These are phyloP conservation scores for Botryotinia narcissicola DNA, from an alignment of 2,329 filamentous ascomycete species.

Conservation along the genomic window DNA sequence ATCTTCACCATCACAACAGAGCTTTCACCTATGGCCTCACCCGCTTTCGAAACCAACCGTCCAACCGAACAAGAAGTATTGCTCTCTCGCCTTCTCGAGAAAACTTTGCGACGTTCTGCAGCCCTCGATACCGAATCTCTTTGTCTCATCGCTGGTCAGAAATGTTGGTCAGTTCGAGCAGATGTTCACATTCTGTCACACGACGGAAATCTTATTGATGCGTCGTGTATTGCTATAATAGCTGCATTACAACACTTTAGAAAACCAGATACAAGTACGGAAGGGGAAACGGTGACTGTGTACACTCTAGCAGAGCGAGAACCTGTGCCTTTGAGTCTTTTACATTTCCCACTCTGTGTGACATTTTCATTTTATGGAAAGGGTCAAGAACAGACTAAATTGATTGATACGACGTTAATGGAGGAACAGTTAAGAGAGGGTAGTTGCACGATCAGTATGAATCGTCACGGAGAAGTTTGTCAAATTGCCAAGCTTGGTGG, in stretches of 20 bases:
- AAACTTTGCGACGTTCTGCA: conserved; percentile 86
- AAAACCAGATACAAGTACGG: conserved; percentile 82
- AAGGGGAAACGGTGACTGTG: conserved; percentile 79
- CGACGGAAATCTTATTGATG: conserved; percentile 87
- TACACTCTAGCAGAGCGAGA: conserved; percentile 84
- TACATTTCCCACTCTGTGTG: conserved; percentile 88
- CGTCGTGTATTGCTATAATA: conserved; percentile 80
- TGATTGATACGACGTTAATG: conserved; percentile 69
- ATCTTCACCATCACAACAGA: conserved; percentile 91
- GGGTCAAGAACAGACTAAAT: conserved; percentile 63
- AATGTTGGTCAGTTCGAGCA: conserved; percentile 87
- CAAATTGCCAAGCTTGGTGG: conserved; percentile 82
- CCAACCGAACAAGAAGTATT: conserved; percentile 82
- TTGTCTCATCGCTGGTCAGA: conserved; percentile 85
- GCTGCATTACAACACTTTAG: conserved; percentile 88
- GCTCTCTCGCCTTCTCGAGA: conserved; percentile 85
- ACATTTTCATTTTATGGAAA: conserved; percentile 77
- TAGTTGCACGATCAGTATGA: conserved; percentile 69
- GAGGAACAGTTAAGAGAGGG: conserved; percentile 76
- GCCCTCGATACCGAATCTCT: conserved; percentile 94
- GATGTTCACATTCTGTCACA: conserved; percentile 90
- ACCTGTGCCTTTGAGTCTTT: conserved; percentile 83
- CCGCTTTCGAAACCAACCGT: conserved; percentile 82
- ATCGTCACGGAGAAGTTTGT: conserved; percentile 38
- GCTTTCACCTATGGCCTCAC: conserved; percentile 87